Percentiles rank a stretch among this genome's conserved stretches.
phyloP scores from a whole-genome alignment of 2,329 filamentous ascomycete genomes.

The Cladophialophora exuberans region DNA sequence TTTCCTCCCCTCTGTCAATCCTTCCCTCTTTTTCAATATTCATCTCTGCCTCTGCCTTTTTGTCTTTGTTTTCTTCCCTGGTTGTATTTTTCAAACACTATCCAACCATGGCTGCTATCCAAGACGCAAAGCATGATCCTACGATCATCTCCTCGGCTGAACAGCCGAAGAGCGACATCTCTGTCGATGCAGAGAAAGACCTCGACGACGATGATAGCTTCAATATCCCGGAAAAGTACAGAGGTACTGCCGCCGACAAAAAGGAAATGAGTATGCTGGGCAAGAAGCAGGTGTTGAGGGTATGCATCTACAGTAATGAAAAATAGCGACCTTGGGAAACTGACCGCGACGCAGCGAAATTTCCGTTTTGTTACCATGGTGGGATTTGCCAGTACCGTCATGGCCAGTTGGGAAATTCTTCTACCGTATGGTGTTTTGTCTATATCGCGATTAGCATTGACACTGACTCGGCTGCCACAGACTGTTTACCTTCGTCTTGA shows the following conservation, averaged over 20 bases:
- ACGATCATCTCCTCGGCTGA: constrained; percentile 6
- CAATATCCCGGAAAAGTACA: constrained; percentile 40
- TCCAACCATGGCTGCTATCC: neutral
- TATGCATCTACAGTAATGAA: too few relatives aligned
- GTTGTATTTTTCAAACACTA: too few relatives aligned
- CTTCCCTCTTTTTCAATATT: neutral
- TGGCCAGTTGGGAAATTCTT: constrained; percentile 49
- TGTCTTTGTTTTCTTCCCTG: neutral
- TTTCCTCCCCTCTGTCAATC: neutral
- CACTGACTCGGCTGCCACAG: neutral
- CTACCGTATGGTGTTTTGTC: constrained; percentile 39
- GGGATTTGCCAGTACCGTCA: constrained; percentile 48
- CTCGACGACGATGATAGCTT: constrained; percentile 7
- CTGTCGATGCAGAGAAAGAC: neutral
- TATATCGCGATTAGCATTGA: neutral
- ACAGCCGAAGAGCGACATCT: constrained; percentile 1
- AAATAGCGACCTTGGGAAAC: neutral
- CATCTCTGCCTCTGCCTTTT: neutral
- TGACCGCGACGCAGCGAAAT: constrained; percentile 40
- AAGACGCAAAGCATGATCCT: neutral
- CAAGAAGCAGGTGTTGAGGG: constrained; percentile 44
- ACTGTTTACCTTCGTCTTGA: constrained; percentile 27
- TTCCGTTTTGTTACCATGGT: constrained; percentile 51
- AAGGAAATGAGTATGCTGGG: constrained; percentile 45
- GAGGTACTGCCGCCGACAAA: constrained; percentile 43